phyloP scores from a whole-genome alignment of 345 rosid genomes.

The Bruguiera sexangula region DNA sequence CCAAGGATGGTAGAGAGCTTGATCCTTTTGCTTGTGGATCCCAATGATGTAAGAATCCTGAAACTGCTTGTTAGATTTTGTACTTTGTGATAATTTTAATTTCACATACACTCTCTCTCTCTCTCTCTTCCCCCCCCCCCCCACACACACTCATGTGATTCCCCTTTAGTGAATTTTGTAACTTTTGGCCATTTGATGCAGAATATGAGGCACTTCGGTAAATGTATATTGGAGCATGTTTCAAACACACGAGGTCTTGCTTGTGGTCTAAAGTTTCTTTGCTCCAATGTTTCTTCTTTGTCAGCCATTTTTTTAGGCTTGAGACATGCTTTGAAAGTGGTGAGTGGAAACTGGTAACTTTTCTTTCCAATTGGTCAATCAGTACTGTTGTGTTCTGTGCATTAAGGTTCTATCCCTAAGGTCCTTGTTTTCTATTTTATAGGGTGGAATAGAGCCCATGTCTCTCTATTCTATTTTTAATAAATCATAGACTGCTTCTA shows the following conservation, averaged over 20 bases:
- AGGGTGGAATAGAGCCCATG: background rate
- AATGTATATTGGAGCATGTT: constrained; percentile 81
- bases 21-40: constrained; percentile 81
- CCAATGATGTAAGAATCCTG: constrained; percentile 67
- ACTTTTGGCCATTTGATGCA: constrained; percentile 37
- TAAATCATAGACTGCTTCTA: too few relatives aligned
- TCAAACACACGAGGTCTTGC: constrained; percentile 79
- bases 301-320: constrained; percentile 60
- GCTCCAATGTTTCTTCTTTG: constrained; percentile 55
- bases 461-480: too few relatives aligned
- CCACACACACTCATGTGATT: background rate
- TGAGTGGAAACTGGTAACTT: constrained; percentile 26
- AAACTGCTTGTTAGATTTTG: background rate
- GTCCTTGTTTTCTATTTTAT: background rate
- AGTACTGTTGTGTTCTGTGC: constrained; percentile 6
- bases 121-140: background rate
- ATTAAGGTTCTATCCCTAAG: background rate
- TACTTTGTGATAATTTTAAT: background rate
- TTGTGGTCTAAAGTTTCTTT: constrained; percentile 81
- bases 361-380: constrained; percentile 16
- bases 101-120: background rate
- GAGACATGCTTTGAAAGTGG: constrained; percentile 78
- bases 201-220: constrained; percentile 84
- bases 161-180: constrained; percentile 10
- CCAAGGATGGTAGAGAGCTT: constrained; percentile 82